Evolutionary conservation across 495 filamentous ascomycete genomes (phyloP).

Genomic region (Immersiella caudata): DNA sequence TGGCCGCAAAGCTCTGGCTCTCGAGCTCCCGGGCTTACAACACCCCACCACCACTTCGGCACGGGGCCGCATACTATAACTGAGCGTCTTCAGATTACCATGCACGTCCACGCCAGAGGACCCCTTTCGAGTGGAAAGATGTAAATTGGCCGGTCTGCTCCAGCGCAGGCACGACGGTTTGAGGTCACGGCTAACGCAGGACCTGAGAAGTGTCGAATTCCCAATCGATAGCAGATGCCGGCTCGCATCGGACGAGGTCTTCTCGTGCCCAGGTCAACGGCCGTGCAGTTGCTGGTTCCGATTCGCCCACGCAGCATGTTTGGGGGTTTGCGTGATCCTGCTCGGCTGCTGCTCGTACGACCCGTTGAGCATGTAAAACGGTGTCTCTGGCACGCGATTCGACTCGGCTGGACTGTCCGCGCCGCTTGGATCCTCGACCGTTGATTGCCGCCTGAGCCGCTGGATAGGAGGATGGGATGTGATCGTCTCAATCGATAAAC

Average conservation of each 20-base stretch:
- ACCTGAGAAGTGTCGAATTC: constrained; percentile 10
- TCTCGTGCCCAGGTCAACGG: constrained; percentile 22
- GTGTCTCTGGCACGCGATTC: background rate
- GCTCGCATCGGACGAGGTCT: constrained; percentile 15
- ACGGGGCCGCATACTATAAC: constrained; percentile 23
- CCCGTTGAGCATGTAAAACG: background rate
- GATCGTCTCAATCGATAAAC: background rate
- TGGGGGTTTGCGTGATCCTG: constrained; percentile 4
- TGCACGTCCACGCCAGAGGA: constrained; percentile 14
- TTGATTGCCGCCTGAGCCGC: constrained; percentile 15
- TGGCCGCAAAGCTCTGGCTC: background rate
- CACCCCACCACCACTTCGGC: constrained; percentile 27
- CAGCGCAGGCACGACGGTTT: background rate
- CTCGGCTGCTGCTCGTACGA: constrained; percentile 3
- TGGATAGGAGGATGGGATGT: background rate
- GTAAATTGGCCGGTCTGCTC: constrained; percentile 14
- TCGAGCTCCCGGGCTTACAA: background rate
- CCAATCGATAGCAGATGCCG: constrained; percentile 24
- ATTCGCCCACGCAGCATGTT: constrained; percentile 21
- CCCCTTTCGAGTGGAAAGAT: constrained; percentile 6
- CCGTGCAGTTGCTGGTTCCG: constrained; percentile 19
- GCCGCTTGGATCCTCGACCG: background rate
- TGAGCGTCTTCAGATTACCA: constrained; percentile 29
- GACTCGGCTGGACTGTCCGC: background rate
- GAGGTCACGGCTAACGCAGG: constrained; percentile 24